These are phyloP conservation scores for Coniferiporia weirii DNA, from an alignment of 1,284 basidiomycete species.

Conservation along the genomic window DNA sequence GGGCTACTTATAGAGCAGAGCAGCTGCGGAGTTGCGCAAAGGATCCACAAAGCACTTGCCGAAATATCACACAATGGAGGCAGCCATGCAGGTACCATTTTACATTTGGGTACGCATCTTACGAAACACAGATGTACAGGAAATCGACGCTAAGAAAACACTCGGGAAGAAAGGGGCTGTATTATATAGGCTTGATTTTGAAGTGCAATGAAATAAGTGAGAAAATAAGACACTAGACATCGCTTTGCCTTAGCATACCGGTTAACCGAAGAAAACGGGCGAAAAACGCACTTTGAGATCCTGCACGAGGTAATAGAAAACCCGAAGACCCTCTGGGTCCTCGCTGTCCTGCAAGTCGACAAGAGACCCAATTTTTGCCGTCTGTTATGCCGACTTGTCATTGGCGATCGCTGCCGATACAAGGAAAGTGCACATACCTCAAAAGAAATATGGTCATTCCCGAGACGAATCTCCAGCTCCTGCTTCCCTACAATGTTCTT, in stretches of 20 bases:
- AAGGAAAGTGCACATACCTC: constrained; percentile 61
- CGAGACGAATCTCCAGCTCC: constrained; percentile 92
- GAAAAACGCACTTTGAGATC: constrained; percentile 74
- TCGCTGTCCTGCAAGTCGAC: constrained; percentile 97
- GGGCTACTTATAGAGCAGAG: neutral
- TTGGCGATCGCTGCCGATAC: neutral
- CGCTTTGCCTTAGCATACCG: neutral
- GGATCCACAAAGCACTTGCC: neutral
- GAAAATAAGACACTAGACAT: constrained; percentile 86
- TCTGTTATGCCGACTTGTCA: constrained; percentile 43
- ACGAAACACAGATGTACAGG: constrained; percentile 5
- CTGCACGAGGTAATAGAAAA: constrained; percentile 98
- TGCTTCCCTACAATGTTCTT: constrained; percentile 98
- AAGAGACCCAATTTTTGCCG: constrained; percentile 94
- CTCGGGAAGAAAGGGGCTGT: neutral
- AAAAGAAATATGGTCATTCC: constrained; percentile 95
- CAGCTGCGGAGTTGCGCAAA: neutral
- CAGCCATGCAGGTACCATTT: neutral
- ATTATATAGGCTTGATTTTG: constrained; percentile 97
- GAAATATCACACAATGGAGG: neutral
- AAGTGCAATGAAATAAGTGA: constrained; percentile 97
- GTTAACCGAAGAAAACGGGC: neutral
- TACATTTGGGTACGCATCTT: neutral
- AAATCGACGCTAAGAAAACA: neutral
- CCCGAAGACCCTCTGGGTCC: constrained; percentile 95